phyloP scores from a whole-genome alignment of 164 flowering plant genomes.

The Taxillus chinensis region DNA sequence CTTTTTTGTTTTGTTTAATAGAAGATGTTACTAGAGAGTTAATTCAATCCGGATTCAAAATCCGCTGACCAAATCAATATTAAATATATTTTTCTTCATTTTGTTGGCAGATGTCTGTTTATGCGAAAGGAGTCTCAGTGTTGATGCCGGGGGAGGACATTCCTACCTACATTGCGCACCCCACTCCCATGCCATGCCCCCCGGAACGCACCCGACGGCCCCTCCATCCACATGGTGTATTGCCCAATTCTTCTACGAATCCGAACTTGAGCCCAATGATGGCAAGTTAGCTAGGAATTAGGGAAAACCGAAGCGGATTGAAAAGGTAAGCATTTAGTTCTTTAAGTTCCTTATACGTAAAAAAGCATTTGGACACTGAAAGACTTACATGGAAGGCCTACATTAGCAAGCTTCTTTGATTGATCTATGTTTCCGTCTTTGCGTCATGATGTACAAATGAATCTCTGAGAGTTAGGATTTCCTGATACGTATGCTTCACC shows the following conservation, averaged over 20 bases:
- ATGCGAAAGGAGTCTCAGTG: conserved; percentile 72
- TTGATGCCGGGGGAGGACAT: conserved; percentile 87
- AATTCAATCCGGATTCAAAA: too few relatives aligned
- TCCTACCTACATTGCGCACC: conserved; percentile 85
- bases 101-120: conserved; percentile 50
- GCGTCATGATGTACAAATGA: too few relatives aligned
- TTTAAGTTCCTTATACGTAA: not conserved
- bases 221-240: conserved; percentile 25
- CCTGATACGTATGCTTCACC: too few relatives aligned
- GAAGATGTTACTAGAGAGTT: too few relatives aligned
- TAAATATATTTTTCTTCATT: not conserved
- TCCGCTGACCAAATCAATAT: not conserved
- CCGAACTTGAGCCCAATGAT: not conserved
- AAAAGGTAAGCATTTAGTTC: not conserved
- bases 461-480: too few relatives aligned
- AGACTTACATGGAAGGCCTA: not conserved
- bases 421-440: too few relatives aligned
- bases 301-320: not conserved
- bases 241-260: conserved; percentile 5
- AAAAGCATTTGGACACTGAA: not conserved
- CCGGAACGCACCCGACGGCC: conserved; percentile 45
- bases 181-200: conserved; percentile 68
- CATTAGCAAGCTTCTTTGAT: not conserved
- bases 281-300: not conserved
- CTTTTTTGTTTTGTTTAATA: too few relatives aligned